Base-by-base conservation (phyloP, 768 basidiomycete genomes). In the Boletus tomentosulus region DNA sequence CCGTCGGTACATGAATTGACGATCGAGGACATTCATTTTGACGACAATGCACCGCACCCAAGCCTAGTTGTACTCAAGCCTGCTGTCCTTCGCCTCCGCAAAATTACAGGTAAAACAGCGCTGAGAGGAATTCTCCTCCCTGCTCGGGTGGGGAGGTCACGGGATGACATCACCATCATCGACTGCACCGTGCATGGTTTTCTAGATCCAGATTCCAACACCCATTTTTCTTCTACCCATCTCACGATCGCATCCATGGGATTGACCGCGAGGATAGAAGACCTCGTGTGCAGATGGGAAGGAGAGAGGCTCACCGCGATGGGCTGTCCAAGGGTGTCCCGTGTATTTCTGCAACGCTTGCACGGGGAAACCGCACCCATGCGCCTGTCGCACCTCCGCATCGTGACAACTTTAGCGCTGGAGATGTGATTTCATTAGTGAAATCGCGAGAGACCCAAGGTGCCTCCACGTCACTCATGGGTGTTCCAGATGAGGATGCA, bases 251-350 rank as follows among this genome's bases (percentile, higher is more conserved):
- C 42, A 27, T 57, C 13, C 25, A 51, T 46, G 44, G 22, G 34
- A 7, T 7, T 31, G 13, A 16, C 12, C 3, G 27, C 43, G 22
- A 19, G 5, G 25, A 57, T 57, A 31, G 49, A 57, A 44, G 46
- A 57, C 25, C 34, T 57, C 7, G 46, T 57, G 6, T 39, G 28
- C 42, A 12, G 35, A 24, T 57, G 57, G 57, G 34, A 57, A 6
- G 57, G 57, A 24, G 37, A 45, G 19, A 15, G 28, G 2, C 49
- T 57, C 30, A 44, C 50, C 9, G 25, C 57, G 15, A 39, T 57
- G 6, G n/a, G 34, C 27, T 57, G 57, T 33, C 50, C 50, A 1
- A 27, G 46, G 31, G 7, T 57, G 35, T 39, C 55, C 3, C 35
- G 46, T 5, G 1, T 38, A 13, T 56, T 57, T 42, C 38, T 57